Evolutionary conservation across 139 green algal genomes (phyloP), one percentile per base, ranked within the genome.

Genomic region (Coelastrella sp.): DNA sequence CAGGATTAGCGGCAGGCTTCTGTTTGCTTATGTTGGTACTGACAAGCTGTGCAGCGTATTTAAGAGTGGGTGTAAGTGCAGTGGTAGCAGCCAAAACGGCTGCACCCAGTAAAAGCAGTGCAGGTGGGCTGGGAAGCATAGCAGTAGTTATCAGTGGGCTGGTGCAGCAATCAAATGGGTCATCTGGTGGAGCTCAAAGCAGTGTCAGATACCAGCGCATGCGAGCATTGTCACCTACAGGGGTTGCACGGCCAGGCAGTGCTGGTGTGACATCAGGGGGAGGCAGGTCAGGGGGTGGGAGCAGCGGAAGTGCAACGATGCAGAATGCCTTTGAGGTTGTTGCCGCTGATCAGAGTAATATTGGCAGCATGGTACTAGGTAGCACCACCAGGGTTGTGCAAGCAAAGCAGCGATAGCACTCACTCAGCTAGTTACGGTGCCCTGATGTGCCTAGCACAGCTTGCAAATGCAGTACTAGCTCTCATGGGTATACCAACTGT

Each of bases 1-100:
- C 56, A 0, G 57, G 20, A 17, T 15, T 27, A 56, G 79, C 79
- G 9, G 79, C 20, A 7, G 27, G 79, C 58, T 84, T 84, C 79
- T 84, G 79, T 56, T 5, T 84, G 79, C 24, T 57, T 0, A 86
- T 73, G 81, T 22, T 74, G 81, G 57, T 74, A 25, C 22, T 86
- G 10, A 74, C 81, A 25, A 65, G n/a, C 6, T 58, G 22, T 17
- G 14, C 27, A 9, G 27, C 22, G 6, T 59, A 86, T 25, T 59
- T 59, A n/a, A 70, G 59, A 59, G 81, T 74, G 9, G 81, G 81
- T 10, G 60, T 74, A 22, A 24, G 5, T 14, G 59, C 3, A 24
- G 27, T 8, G 59, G 81, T 24, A 60, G 60, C 59, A 60, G 80
- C 35, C 8, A 84, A 49, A 49, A 49, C 35, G 49, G 22, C 35